These are phyloP conservation scores for Monosporascus sp. DNA, from an alignment of 2,329 filamentous ascomycete species.

Conservation along the genomic window DNA sequence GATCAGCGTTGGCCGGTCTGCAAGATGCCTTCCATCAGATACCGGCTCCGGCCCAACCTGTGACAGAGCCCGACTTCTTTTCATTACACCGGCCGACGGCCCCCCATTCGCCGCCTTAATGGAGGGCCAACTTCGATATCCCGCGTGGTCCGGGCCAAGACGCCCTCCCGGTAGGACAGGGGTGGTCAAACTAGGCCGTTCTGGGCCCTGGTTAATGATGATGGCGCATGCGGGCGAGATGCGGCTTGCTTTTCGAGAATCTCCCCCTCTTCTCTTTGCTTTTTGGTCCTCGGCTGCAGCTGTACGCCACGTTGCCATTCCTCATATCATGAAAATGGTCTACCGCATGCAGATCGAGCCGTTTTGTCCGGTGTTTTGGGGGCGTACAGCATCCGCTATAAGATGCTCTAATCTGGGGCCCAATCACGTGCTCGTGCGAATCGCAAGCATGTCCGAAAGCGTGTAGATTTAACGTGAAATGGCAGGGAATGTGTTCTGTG, in stretches of 20 bases:
- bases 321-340: not conserved
- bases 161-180: not conserved
- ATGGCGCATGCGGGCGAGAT: not conserved
- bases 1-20: not conserved
- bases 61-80: not conserved
- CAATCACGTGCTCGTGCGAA: conserved; percentile 7
- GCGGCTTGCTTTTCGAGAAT: not conserved
- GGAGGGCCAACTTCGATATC: not conserved
- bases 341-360: not conserved
- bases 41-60: not conserved
- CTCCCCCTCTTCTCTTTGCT: not conserved
- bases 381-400: no score
- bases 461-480: not conserved
- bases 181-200: not conserved
- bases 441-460: conserved; percentile 14
- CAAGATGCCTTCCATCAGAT: not conserved
- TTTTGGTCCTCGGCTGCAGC: not conserved
- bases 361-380: no score
- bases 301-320: not conserved
- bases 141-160: not conserved
- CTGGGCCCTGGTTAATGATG: not conserved
- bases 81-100: not conserved
- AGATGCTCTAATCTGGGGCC: not conserved
- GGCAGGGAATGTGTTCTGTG: no score
- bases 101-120: not conserved